phyloP scores from a whole-genome alignment of 148 eudicot genomes.

The Suaeda aralocaspica region DNA sequence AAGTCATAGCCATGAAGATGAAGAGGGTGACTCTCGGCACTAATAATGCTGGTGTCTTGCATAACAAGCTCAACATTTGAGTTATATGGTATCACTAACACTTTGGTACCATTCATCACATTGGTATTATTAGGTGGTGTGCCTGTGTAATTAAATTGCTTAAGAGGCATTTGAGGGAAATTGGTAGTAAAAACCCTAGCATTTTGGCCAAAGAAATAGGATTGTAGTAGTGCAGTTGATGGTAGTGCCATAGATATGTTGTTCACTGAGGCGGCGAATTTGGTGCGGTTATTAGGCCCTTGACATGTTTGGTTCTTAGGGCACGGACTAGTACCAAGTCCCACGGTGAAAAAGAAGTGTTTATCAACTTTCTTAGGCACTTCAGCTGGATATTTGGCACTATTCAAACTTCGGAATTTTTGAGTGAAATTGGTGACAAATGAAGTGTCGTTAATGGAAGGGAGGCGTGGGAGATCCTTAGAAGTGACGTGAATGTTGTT shows the following conservation, averaged over 20 bases:
- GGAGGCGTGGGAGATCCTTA: conserved; percentile 34
- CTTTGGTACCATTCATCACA: conserved; percentile 42
- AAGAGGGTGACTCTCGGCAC: conserved; percentile 66
- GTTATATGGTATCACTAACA: conserved; percentile 49
- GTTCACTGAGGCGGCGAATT: conserved; percentile 54
- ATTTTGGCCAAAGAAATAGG: conserved; percentile 30
- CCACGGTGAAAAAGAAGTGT: conserved; percentile 52
- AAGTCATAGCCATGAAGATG: conserved; percentile 65
- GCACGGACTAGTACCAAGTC: conserved; percentile 52
- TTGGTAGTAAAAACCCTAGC: conserved; percentile 39
- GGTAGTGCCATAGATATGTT: conserved; percentile 54
- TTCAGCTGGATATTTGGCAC: conserved; percentile 35
- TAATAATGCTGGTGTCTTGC: conserved; percentile 61
- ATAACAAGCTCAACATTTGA: conserved; percentile 54
- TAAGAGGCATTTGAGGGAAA: conserved; percentile 43
- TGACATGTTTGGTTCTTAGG: conserved; percentile 57
- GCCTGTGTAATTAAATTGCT: conserved; percentile 52
- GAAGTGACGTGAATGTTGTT: neutral
- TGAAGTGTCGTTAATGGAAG: conserved; percentile 50
- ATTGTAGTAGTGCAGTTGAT: conserved; percentile 41
- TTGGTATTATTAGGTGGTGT: conserved; percentile 47
- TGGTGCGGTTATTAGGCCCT: conserved; percentile 50
- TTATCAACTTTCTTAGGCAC: conserved; percentile 50
- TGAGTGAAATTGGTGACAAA: conserved; percentile 38
- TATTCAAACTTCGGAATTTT: conserved; percentile 46